Conservation (phyloP, 108 stramenopile species). For the Cyclotella distinguenda region DNA sequence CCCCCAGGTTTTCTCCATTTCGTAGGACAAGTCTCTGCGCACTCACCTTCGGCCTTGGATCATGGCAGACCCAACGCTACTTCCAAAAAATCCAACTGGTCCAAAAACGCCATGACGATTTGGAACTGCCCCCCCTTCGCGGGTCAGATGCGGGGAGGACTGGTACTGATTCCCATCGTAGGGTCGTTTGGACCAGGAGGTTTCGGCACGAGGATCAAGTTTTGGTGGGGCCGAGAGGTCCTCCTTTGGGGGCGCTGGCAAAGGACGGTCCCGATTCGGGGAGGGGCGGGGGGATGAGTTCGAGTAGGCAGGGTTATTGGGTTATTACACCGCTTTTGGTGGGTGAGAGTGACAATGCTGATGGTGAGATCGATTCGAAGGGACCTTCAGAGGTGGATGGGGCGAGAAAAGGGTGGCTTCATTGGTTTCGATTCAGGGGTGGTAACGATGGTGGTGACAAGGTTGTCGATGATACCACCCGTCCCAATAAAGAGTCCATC, state of each 20-base stretch:
- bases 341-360: neutral
- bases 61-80: slow-evolving; percentile 81
- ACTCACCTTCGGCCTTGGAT: slow-evolving; percentile 78
- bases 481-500: slow-evolving; percentile 12
- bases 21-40: too few relatives aligned
- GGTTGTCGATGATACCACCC: neutral
- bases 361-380: neutral
- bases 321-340: slow-evolving; percentile 75
- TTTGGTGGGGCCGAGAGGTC: slow-evolving; percentile 82
- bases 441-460: neutral
- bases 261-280: slow-evolving; percentile 47
- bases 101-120: slow-evolving; percentile 54
- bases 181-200: slow-evolving; percentile 46
- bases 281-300: slow-evolving; percentile 51
- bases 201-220: slow-evolving; percentile 67
- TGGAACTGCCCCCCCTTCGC: slow-evolving; percentile 55
- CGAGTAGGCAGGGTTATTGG: slow-evolving; percentile 66
- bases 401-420: neutral
- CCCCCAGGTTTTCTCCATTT: too few relatives aligned
- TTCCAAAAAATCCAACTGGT: slow-evolving; percentile 69
- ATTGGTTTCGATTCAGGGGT: neutral
- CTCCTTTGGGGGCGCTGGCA: slow-evolving; percentile 68
- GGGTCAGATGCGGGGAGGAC: too few relatives aligned
- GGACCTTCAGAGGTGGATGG: neutral
- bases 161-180: too few relatives aligned